Evolutionary conservation across 805 yeast species (phyloP).

Genomic region (Cyberlindnera lachancei): DNA sequence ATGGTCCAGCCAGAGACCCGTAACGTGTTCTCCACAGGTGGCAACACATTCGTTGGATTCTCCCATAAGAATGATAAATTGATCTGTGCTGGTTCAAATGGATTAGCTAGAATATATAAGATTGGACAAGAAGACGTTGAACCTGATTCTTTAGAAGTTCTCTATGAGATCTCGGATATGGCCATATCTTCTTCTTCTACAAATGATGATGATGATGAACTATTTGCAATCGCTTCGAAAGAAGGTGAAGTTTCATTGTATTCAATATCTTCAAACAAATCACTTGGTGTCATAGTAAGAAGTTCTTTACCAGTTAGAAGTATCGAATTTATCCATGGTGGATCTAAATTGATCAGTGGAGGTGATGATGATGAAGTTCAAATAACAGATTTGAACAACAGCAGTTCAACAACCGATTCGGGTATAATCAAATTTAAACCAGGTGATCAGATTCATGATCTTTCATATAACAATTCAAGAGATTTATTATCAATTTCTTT

Average conservation of each 20-base stretch:
- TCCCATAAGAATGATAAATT: constrained; percentile 15
- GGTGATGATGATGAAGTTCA: constrained; percentile 60
- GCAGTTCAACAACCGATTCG: too few species aligned
- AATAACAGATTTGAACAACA: constrained; percentile 35
- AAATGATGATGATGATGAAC: constrained; percentile 12
- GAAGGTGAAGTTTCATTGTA: constrained; percentile 21
- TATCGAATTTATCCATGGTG: constrained; percentile 52
- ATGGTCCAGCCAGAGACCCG: constrained; percentile 14
- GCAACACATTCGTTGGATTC: constrained; percentile 13
- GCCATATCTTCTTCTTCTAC: too few species aligned
- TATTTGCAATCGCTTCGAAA: constrained; percentile 16
- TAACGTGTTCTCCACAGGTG: constrained; percentile 20
- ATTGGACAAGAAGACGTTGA: constrained; percentile 16
- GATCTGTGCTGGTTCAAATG: constrained; percentile 18
- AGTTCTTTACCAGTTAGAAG: constrained; percentile 36
- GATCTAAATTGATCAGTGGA: constrained; percentile 49
- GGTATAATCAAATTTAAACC: constrained; percentile 27
- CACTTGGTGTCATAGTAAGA: constrained; percentile 15
- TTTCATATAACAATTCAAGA: constrained; percentile 49
- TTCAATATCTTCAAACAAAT: constrained; percentile 9
- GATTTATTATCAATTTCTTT: constrained; percentile 52
- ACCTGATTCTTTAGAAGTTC: constrained; percentile 19
- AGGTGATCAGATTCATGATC: constrained; percentile 48
- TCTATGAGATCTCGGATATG: constrained; percentile 17
- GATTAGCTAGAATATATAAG: constrained; percentile 16